Percentiles rank a stretch among this genome's conserved stretches.
These are phyloP conservation scores for Betula pendula DNA, from an alignment of 306 rosid genomes.

Conservation along the genomic window DNA sequence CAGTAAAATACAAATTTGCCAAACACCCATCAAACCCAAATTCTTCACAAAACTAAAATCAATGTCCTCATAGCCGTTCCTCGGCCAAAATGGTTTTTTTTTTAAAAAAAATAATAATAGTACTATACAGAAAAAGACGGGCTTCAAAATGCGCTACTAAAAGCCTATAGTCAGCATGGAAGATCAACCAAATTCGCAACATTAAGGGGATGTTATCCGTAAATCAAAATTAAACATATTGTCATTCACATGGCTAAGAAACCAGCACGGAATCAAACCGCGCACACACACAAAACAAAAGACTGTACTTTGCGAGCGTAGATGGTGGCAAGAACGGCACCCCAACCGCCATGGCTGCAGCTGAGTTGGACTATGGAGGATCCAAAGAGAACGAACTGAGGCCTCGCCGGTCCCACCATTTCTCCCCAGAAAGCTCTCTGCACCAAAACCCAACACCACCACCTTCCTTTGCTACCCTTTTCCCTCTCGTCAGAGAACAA, in stretches of 20 bases:
- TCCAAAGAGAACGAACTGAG: slow-evolving; percentile 84
- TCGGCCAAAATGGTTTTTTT: neutral
- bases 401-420: slow-evolving; percentile 82
- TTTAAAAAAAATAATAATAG: no score
- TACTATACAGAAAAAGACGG: neutral
- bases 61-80: neutral
- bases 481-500: neutral
- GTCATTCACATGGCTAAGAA: neutral
- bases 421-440: slow-evolving; percentile 8
- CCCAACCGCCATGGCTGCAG: slow-evolving; percentile 89
- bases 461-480: neutral
- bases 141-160: neutral
- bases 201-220: neutral
- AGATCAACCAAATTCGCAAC: neutral
- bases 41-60: neutral
- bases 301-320: slow-evolving; percentile 74
- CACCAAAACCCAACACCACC: neutral
- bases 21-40: neutral
- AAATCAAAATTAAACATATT: no score
- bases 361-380: slow-evolving; percentile 90
- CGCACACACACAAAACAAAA: neutral
- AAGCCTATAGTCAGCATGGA: neutral
- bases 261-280: neutral
- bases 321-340: slow-evolving; percentile 71
- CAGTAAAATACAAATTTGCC: neutral